Conservation (phyloP, 2,329 filamentous ascomycete genomes). For the Pseudogymnoascus sp. region DNA sequence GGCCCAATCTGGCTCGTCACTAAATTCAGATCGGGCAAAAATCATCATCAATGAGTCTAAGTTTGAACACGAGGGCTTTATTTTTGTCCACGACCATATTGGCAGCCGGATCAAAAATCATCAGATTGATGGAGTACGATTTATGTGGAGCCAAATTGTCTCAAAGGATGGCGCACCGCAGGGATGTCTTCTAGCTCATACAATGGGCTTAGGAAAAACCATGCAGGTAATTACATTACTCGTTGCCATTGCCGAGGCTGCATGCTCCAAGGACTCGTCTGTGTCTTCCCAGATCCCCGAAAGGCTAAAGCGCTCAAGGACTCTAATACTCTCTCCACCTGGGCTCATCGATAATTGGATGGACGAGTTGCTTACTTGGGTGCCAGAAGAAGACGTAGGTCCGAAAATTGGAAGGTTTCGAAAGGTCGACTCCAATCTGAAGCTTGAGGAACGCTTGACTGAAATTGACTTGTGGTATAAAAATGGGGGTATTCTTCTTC, state of each 20-base stretch:
- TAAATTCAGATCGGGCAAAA: slow-evolving; percentile 37
- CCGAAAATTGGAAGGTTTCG: slow-evolving; percentile 46
- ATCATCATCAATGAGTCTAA: slow-evolving; percentile 64
- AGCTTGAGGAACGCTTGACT: slow-evolving; percentile 33
- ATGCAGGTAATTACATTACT: slow-evolving; percentile 87
- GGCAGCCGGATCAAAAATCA: slow-evolving; percentile 65
- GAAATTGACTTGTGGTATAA: slow-evolving; percentile 53
- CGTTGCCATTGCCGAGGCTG: slow-evolving; percentile 62
- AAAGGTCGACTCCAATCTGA: slow-evolving; percentile 43
- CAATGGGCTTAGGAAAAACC: slow-evolving; percentile 89
- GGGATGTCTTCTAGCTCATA: slow-evolving; percentile 78
- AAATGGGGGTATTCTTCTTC: slow-evolving; percentile 64
- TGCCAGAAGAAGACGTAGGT: slow-evolving; percentile 37
- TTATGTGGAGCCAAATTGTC: slow-evolving; percentile 82
- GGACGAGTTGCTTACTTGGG: slow-evolving; percentile 69
- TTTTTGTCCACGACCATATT: slow-evolving; percentile 60
- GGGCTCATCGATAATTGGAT: slow-evolving; percentile 74
- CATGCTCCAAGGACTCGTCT: slow-evolving; percentile 47
- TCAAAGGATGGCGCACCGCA: slow-evolving; percentile 43
- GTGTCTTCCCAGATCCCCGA: slow-evolving; percentile 62
- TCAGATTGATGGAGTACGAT: slow-evolving; percentile 73
- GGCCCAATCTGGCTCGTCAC: slow-evolving; percentile 36
- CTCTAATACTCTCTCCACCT: slow-evolving; percentile 69
- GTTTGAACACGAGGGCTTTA: slow-evolving; percentile 49
- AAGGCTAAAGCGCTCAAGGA: slow-evolving; percentile 53